phyloP scores from a whole-genome alignment of 805 yeast species.

The Kodamaea nitidulidarum region DNA sequence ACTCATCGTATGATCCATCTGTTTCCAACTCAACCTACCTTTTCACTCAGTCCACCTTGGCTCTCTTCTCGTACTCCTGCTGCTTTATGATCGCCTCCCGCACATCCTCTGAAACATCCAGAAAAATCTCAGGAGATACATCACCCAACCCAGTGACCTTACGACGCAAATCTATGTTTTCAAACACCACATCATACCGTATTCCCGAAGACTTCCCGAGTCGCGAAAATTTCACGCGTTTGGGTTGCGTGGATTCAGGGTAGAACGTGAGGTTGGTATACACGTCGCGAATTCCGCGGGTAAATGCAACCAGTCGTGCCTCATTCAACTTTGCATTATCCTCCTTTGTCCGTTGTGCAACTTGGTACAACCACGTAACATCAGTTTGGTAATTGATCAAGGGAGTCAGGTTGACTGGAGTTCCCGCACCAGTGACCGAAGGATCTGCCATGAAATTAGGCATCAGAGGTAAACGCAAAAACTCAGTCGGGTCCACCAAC shows the following conservation, averaged over 20 bases:
- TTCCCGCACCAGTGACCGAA: constrained; percentile 14
- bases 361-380: constrained; percentile 80
- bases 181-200: constrained; percentile 42
- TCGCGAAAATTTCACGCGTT: constrained; percentile 29
- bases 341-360: constrained; percentile 71
- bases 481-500: constrained; percentile 62
- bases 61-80: constrained; percentile 42
- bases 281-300: constrained; percentile 67
- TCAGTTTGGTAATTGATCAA: constrained; percentile 47
- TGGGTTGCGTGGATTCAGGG: constrained; percentile 76
- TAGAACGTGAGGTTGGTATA: constrained; percentile 80
- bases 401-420: constrained; percentile 42
- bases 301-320: constrained; percentile 51
- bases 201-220: constrained; percentile 27
- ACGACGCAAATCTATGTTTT: constrained; percentile 43
- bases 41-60: background rate
- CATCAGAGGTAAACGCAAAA: constrained; percentile 18
- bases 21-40: no score
- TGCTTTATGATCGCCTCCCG: constrained; percentile 60
- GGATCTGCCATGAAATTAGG: constrained; percentile 13
- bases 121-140: constrained; percentile 57
- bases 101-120: constrained; percentile 49
- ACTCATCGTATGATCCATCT: no score
- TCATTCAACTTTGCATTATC: constrained; percentile 62
- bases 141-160: constrained; percentile 61